A percentile compares a stretch with the other conserved stretches of the same genome.
Evolutionary conservation across 305 asterid species (phyloP).

Genomic region (Caryopteris hybrid): DNA sequence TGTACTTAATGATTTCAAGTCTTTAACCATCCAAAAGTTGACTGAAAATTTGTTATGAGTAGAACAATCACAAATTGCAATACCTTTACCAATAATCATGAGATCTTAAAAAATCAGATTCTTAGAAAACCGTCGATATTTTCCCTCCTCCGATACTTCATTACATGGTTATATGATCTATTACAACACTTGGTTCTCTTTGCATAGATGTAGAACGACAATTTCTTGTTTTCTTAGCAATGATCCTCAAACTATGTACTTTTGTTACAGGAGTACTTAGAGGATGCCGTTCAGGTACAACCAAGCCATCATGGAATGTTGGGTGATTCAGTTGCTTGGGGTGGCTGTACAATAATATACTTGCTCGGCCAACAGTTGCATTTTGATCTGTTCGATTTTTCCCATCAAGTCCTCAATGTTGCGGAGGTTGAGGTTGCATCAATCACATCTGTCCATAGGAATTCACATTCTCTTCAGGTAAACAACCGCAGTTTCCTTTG

Average conservation of each 20-base stretch:
- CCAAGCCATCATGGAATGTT: slow-evolving; percentile 59
- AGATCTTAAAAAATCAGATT: not conserved
- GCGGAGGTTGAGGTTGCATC: slow-evolving; percentile 89
- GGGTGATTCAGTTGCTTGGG: slow-evolving; percentile 99
- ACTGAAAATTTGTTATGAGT: not conserved
- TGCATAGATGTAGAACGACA: not conserved
- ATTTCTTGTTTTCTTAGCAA: not conserved
- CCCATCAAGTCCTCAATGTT: slow-evolving; percentile 95
- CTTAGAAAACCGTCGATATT: not conserved
- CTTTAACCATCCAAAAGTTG: not conserved
- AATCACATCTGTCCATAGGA: slow-evolving; percentile 44
- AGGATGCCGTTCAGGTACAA: slow-evolving; percentile 63
- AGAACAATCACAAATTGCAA: not conserved
- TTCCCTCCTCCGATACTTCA: not conserved
- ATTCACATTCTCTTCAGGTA: slow-evolving; percentile 59
- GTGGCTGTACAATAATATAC: slow-evolving; percentile 94
- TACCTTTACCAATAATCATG: not conserved
- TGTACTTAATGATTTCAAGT: not conserved
- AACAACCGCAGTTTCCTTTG: not conserved
- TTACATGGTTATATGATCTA: not conserved
- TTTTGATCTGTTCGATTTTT: slow-evolving; percentile 90
- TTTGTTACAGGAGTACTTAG: slow-evolving; percentile 69
- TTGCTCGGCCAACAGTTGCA: slow-evolving; percentile 95
- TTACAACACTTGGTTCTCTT: not conserved
- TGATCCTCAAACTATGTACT: not conserved